phyloP scores from a whole-genome alignment of 2,329 filamentous ascomycete species.

The Truncatella angustata region DNA sequence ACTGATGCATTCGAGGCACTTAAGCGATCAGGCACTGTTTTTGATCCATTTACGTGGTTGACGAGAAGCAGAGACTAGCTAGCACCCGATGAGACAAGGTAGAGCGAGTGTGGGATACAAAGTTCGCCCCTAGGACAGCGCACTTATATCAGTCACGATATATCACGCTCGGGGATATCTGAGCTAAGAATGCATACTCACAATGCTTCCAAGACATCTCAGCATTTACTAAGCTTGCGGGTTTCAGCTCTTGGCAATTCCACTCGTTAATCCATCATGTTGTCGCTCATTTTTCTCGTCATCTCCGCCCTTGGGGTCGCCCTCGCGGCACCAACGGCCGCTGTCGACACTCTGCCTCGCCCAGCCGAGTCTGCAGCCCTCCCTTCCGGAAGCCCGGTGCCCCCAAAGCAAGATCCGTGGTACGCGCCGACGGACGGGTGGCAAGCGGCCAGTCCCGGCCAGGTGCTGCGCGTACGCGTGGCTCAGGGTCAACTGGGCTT shows the following conservation, averaged over 20 bases:
- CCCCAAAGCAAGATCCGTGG: conserved; percentile 34
- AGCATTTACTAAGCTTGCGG: too few species aligned
- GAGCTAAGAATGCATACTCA: not conserved
- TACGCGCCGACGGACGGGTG: conserved; percentile 28
- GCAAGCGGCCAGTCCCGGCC: conserved; percentile 15
- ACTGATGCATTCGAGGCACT: not conserved
- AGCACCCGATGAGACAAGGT: not conserved
- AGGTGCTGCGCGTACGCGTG: conserved; percentile 13
- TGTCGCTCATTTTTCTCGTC: not conserved
- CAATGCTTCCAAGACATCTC: too few species aligned
- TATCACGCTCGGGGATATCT: not conserved
- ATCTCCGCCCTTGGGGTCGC: not conserved
- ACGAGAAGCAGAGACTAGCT: not conserved
- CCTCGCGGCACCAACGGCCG: not conserved
- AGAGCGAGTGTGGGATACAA: too few species aligned
- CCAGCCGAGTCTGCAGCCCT: not conserved
- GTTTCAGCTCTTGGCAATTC: conserved; percentile 2
- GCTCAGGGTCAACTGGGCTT: conserved; percentile 13
- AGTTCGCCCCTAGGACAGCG: too few species aligned
- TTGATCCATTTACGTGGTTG: not conserved
- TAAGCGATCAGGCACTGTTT: not conserved
- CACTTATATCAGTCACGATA: not conserved
- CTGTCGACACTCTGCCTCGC: not conserved
- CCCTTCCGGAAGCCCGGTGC: conserved; percentile 12
- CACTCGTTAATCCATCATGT: conserved; percentile 2